Conservation (phyloP, 2,329 filamentous ascomycete genomes). For the Fusarium buharicum region DNA sequence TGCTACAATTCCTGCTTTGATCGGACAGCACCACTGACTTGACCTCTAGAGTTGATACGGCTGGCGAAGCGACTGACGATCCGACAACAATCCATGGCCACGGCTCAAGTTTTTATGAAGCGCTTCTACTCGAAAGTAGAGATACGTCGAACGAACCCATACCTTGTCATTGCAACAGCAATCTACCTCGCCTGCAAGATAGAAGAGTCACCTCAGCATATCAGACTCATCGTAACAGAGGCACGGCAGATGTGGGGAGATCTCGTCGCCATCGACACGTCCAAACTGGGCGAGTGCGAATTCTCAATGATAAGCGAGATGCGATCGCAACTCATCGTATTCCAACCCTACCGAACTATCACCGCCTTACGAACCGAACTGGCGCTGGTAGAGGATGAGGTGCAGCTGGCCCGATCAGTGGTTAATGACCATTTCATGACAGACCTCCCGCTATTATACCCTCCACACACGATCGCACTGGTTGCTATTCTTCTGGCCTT, state of each 20-base stretch:
- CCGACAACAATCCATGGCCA: constrained; percentile 91
- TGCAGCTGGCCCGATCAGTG: constrained; percentile 79
- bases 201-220: constrained; percentile 97
- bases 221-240: constrained; percentile 87
- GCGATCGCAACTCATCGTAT: constrained; percentile 87
- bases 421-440: constrained; percentile 95
- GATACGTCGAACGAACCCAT: constrained; percentile 91
- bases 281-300: constrained; percentile 91
- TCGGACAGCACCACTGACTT: constrained; percentile 7
- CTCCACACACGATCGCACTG: constrained; percentile 89
- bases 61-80: constrained; percentile 85
- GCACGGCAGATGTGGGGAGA: constrained; percentile 87
- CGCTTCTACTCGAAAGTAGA: constrained; percentile 93
- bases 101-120: constrained; percentile 93
- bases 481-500: constrained; percentile 86
- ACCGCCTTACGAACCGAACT: constrained; percentile 76
- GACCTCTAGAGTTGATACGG: constrained; percentile 74
- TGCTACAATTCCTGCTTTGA: not conserved
- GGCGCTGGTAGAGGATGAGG: constrained; percentile 79
- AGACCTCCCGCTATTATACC: constrained; percentile 84
- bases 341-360: constrained; percentile 89
- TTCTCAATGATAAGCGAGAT: constrained; percentile 93
- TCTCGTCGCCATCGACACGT: constrained; percentile 78
- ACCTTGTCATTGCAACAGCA: constrained; percentile 90
- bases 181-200: constrained; percentile 97